A percentile compares a stretch with the other conserved stretches of the same genome.
Conservation (phyloP, 1,284 basidiomycete species). For the Coniferiporia sulphurascens region DNA sequence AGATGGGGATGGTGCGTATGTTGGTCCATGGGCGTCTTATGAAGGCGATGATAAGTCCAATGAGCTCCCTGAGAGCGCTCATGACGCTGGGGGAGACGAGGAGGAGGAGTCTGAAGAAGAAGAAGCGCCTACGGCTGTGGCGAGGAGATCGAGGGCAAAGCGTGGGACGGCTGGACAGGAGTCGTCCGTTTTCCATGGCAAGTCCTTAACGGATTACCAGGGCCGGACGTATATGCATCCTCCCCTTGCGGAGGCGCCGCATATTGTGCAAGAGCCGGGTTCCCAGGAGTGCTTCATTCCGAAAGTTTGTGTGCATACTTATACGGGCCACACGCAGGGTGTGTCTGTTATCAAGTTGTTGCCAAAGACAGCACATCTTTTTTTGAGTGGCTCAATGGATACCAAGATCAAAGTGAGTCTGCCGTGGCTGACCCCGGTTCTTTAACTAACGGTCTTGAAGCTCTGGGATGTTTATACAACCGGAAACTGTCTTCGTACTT, state of each 20-base stretch:
- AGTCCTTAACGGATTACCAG: conserved; percentile 95
- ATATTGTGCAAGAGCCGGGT: conserved; percentile 76
- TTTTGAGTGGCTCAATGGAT: conserved; percentile 96
- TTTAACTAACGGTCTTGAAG: conserved; percentile 36
- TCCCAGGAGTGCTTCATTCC: conserved; percentile 92
- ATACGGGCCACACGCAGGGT: conserved; percentile 96
- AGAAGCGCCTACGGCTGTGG: conserved; percentile 47
- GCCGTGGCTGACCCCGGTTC: neutral
- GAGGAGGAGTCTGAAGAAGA: conserved; percentile 62
- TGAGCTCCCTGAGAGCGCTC: conserved; percentile 53
- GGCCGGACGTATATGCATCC: conserved; percentile 98
- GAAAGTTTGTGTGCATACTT: conserved; percentile 94
- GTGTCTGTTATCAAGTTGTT: conserved; percentile 92
- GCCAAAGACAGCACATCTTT: conserved; percentile 87
- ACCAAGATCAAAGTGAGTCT: conserved; percentile 90
- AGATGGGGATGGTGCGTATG: conserved; percentile 86
- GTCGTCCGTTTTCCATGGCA: conserved; percentile 94
- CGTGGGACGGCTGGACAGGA: conserved; percentile 82
- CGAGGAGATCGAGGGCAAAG: conserved; percentile 74
- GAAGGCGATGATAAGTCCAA: conserved; percentile 70
- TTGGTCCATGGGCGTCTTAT: conserved; percentile 97
- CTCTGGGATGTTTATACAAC: conserved; percentile 98
- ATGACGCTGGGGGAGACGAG: conserved; percentile 32
- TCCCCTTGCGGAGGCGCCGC: conserved; percentile 75
- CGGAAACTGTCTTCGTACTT: conserved; percentile 94